Conservation (phyloP, 2,329 filamentous ascomycete species). For the Penicillium janthinellum region DNA sequence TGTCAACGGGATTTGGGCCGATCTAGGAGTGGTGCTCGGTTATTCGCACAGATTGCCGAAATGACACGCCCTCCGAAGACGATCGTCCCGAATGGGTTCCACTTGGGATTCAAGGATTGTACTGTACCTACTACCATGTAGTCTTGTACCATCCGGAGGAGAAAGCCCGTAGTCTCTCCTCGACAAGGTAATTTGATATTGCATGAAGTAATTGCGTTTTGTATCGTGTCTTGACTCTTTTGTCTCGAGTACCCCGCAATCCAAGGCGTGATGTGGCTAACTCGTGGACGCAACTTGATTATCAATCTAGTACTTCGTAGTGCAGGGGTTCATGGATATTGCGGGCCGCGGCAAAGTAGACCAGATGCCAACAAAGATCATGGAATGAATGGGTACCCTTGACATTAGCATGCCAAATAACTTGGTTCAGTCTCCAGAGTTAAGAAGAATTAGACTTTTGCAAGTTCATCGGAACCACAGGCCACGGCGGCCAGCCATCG, state of each 20-base stretch:
- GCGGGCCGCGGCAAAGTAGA: background rate
- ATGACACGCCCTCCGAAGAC: slow-evolving; percentile 1
- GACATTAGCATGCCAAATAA: too few relatives aligned
- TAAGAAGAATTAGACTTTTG: background rate
- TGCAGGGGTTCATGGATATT: background rate
- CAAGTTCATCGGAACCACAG: background rate
- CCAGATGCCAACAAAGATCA: too few relatives aligned
- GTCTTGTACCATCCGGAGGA: too few relatives aligned
- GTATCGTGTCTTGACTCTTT: too few relatives aligned
- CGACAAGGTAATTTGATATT: too few relatives aligned
- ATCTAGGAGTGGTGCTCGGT: slow-evolving; percentile 8
- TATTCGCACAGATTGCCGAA: slow-evolving; percentile 27
- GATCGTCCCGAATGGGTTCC: background rate
- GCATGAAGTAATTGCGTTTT: too few relatives aligned
- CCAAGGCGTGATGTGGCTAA: background rate
- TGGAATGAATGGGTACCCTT: too few relatives aligned
- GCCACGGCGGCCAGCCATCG: background rate
- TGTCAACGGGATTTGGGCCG: slow-evolving; percentile 17
- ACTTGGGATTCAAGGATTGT: background rate
- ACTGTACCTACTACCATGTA: too few relatives aligned
- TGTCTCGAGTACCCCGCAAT: background rate
- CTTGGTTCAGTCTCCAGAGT: too few relatives aligned
- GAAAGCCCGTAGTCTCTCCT: too few relatives aligned
- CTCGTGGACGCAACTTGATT: background rate
- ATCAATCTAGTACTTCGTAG: background rate